Evolutionary conservation across 148 eudicot genomes (phyloP), one percentile per base, ranked within the genome.

Genomic region (Pouteria glomerata): DNA sequence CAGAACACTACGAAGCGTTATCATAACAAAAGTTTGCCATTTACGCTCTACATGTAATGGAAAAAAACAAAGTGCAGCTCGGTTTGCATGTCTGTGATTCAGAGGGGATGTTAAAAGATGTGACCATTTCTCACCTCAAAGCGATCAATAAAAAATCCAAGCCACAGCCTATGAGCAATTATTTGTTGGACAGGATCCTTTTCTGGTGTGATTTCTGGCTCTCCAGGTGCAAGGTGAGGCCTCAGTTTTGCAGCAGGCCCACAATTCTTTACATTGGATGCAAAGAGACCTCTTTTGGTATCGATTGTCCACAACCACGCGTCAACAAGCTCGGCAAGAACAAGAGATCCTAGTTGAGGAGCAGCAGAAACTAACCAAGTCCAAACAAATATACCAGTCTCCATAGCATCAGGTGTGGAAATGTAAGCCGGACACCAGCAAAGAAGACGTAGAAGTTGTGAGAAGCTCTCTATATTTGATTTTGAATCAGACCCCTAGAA

Each of bases 381-480:
- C 99, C 99, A 96, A 69, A 96, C 83, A 79, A 88, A 96, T 68
- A 96, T 83, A 60, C 97, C 99, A 73, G 97, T 92, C 79, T 96
- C 99, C 92, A 96, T 89, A 29, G 99, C 96, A 74, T 96, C 92
- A 63, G 85, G 86, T 57, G 99, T 92, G 59, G 89, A 86, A 62
- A 96, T 90, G 76, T 92, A 96, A 67, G 97, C 99, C 65, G 99
- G 99, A 81, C 99, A 92, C 99, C 99, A 96, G 88, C 99, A 96
- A 74, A 96, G 83, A 79, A 96, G 97, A 50, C 99, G 93, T 64
- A 96, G 74, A 66, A 96, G 89, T 81, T 96, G 97, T 5, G 99
- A 92, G 76, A 96, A 96, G 82, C 85, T 84, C 80, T 86, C 96
- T 21, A 85, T 82, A 68, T 84, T 87, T 56, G 86, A 61, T 81